Base-by-base conservation (phyloP, 768 basidiomycete species). In the Punctularia strigosozonata region DNA sequence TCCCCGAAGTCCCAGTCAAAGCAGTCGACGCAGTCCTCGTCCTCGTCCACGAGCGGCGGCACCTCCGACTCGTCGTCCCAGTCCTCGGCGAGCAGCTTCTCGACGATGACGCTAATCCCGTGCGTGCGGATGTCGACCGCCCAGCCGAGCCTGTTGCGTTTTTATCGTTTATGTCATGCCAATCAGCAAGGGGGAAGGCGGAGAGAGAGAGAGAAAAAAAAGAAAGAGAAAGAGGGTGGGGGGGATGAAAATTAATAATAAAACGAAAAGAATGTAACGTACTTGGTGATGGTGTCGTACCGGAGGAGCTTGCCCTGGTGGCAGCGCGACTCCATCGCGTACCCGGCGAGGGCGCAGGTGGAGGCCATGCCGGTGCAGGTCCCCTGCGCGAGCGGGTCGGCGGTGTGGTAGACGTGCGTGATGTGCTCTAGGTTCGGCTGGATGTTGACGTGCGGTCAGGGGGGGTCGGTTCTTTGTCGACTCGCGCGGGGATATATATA, bases 361-460 rank as follows among this genome's bases (percentile, higher is more conserved):
- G 84, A 91, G 6, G 71, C 63, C 1, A 83, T 64, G 10, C 88
- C 89, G 10, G 65, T 90, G 51, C 88, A 91, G 0, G 68, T 68
- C 1, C 85, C 86, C 74, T 85, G 84, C 3, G 92, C 74, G 25
- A 97, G 86, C 0, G 92, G 92, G 65, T 98, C 94, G 17, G 82
- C 92, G 1, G 84, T 97, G 53, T 97, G 83, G 51, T 85, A 94
- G 6, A 97, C 68, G 50, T 97, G 89, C 0, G 82, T 90, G 30
- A 94, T 66, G 45, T 86, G 83, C 3, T 77, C 73, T 0, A 68
- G 67, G 2, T 79, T 77, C 0, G 80, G 82, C 80, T 84, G 48
- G 14, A n/a, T n/a, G n/a, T n/a, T n/a, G n/a, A n/a, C n/a, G n/a
- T n/a, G n/a, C n/a, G n/a, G n/a, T n/a, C n/a, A n/a, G n/a, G n/a